These are phyloP conservation scores for Beta macrorhiza DNA, from an alignment of 179 eudicot genomes.

Conservation along the genomic window DNA sequence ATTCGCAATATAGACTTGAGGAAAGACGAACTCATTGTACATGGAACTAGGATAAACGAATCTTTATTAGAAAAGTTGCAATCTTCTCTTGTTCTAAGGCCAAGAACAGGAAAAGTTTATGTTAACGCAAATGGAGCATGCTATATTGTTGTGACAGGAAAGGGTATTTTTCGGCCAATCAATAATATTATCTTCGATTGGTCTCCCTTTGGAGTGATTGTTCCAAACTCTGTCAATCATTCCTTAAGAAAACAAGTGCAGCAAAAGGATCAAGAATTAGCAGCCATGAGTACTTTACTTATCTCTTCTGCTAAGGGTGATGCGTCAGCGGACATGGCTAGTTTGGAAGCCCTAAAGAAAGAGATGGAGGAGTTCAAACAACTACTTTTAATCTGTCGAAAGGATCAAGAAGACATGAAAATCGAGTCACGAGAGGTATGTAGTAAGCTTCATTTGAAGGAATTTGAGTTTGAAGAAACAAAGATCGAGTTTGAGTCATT, in stretches of 20 bases:
- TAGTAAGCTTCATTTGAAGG: neutral
- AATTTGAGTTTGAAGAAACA: neutral
- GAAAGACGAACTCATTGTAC: slow-evolving; percentile 21
- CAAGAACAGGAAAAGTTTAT: slow-evolving; percentile 11
- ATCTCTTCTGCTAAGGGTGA: too few relatives aligned
- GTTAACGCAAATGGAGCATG: slow-evolving; percentile 33
- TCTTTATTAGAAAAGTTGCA: slow-evolving; percentile 20
- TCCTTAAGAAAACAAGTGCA: slow-evolving; percentile 12
- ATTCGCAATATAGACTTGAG: slow-evolving; percentile 12
- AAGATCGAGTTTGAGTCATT: neutral
- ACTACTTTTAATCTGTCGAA: slow-evolving; percentile 5
- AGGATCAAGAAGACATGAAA: neutral
- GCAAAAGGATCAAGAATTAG: slow-evolving; percentile 1
- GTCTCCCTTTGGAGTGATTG: slow-evolving; percentile 27
- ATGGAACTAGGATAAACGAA: slow-evolving; percentile 24
- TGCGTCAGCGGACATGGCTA: neutral
- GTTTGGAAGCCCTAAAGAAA: slow-evolving; percentile 14
- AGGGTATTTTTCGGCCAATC: slow-evolving; percentile 9
- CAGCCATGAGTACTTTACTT: neutral
- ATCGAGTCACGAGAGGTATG: neutral
- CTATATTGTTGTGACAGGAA: neutral
- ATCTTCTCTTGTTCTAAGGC: slow-evolving; percentile 16
- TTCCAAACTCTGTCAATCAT: slow-evolving; percentile 8
- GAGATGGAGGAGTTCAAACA: slow-evolving; percentile 14
- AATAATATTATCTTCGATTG: slow-evolving; percentile 32